Conservation (phyloP, 352 stramenopile species). For the Phytophthora crassamura region DNA sequence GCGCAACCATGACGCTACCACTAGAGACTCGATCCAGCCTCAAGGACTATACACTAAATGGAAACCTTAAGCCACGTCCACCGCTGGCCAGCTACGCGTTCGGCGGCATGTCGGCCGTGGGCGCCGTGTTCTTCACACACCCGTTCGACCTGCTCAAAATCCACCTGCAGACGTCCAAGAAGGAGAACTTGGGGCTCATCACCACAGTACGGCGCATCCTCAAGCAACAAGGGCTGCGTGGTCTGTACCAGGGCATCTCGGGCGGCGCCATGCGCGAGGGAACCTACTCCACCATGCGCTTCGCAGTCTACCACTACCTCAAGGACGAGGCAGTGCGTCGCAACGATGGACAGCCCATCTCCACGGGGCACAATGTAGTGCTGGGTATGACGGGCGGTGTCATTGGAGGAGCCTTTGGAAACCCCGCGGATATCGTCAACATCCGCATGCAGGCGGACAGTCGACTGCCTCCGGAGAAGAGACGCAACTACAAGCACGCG, state of each 20-base stretch:
- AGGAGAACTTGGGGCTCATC: constrained; percentile 66
- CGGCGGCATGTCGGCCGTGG: constrained; percentile 79
- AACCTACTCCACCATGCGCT: constrained; percentile 87
- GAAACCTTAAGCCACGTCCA: constrained; percentile 24
- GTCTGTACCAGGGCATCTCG: constrained; percentile 84
- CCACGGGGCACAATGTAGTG: constrained; percentile 71
- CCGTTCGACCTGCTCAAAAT: constrained; percentile 88
- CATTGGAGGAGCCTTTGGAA: constrained; percentile 70
- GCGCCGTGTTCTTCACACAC: constrained; percentile 87
- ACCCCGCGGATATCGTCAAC: constrained; percentile 86
- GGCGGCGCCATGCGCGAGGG: constrained; percentile 82
- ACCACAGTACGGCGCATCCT: constrained; percentile 63
- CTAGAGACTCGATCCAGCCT: too few species aligned
- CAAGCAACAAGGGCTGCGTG: constrained; percentile 64
- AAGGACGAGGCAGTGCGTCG: constrained; percentile 77
- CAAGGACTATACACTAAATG: too few species aligned
- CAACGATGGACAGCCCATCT: constrained; percentile 72
- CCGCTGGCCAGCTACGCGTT: constrained; percentile 77
- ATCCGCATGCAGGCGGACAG: constrained; percentile 87
- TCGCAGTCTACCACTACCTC: constrained; percentile 85
- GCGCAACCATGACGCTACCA: constrained; percentile 8
- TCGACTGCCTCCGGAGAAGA: constrained; percentile 59
- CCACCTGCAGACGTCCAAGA: constrained; percentile 82
- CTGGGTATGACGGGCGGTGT: constrained; percentile 76
- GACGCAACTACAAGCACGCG: constrained; percentile 86